Evolutionary conservation across 78 protist species (phyloP).

Genomic region (Polysphondylium violaceum): DNA sequence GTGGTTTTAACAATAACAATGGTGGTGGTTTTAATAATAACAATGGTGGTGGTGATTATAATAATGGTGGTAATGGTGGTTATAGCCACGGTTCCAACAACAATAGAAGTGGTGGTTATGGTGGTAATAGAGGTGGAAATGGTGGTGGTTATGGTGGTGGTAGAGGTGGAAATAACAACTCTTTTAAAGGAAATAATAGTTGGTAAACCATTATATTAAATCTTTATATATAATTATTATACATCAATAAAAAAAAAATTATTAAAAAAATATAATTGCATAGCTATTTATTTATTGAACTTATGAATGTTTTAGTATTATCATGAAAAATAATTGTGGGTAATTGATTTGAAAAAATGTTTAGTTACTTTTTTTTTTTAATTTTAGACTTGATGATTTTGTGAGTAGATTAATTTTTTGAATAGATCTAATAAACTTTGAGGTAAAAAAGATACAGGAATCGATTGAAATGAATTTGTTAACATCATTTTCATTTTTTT

Average conservation of each 20-base stretch:
- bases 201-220: too few relatives aligned
- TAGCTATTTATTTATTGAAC: too few relatives aligned
- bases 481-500: neutral
- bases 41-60: slow-evolving; percentile 6
- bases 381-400: too few relatives aligned
- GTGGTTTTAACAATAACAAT: neutral
- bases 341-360: too few relatives aligned
- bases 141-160: slow-evolving; percentile 24
- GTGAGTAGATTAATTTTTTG: too few relatives aligned
- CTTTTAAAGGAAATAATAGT: neutral
- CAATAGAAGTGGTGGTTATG: slow-evolving; percentile 31
- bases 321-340: too few relatives aligned
- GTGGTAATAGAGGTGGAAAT: slow-evolving; percentile 27
- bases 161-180: slow-evolving; percentile 12
- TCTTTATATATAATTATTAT: too few relatives aligned
- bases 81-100: neutral
- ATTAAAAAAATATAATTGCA: too few relatives aligned
- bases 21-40: slow-evolving; percentile 21
- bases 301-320: too few relatives aligned
- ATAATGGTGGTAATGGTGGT: neutral
- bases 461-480: neutral
- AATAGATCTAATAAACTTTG: neutral
- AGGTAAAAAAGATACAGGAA: neutral
- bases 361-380: too few relatives aligned
- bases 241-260: too few relatives aligned